Conservation (phyloP, 108 stramenopile species). For the Fistulifera solaris region DNA sequence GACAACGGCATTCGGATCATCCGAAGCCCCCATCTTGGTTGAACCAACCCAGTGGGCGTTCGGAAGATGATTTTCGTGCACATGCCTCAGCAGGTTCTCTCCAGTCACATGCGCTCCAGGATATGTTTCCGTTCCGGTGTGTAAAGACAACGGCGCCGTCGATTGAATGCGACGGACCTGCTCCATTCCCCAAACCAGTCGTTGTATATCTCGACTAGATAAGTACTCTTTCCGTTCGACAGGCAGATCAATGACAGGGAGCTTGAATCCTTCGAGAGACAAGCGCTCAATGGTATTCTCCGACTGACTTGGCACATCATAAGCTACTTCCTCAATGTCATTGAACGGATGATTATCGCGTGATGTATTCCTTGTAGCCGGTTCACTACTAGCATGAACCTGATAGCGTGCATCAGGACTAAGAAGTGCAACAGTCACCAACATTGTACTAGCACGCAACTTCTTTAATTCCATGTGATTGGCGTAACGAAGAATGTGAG, state of each 20-base stretch:
- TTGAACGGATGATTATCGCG: neutral
- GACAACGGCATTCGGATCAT: constrained; percentile 25
- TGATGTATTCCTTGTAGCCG: neutral
- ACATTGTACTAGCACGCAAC: constrained; percentile 4
- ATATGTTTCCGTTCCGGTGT: constrained; percentile 7
- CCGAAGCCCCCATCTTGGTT: constrained; percentile 19
- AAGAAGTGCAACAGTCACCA: constrained; percentile 19
- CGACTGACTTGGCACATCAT: neutral
- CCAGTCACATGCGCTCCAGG: constrained; percentile 7
- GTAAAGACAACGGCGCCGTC: constrained; percentile 3
- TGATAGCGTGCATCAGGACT: constrained; percentile 18
- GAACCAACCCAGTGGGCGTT: constrained; percentile 16
- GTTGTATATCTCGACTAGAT: constrained; percentile 3
- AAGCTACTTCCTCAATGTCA: neutral
- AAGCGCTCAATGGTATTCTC: neutral
- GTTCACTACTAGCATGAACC: neutral
- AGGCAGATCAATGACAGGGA: constrained; percentile 13
- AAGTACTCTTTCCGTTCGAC: constrained; percentile 1
- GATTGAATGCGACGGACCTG: constrained; percentile 7
- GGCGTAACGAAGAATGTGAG: constrained; percentile 2
- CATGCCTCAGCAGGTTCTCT: neutral
- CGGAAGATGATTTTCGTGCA: constrained; percentile 3
- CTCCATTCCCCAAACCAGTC: constrained; percentile 12
- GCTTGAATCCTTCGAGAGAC: neutral
- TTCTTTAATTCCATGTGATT: neutral